Evolutionary conservation across 192 early-diverging fungal species (phyloP).

Genomic region (Backusella tarrabulga): DNA sequence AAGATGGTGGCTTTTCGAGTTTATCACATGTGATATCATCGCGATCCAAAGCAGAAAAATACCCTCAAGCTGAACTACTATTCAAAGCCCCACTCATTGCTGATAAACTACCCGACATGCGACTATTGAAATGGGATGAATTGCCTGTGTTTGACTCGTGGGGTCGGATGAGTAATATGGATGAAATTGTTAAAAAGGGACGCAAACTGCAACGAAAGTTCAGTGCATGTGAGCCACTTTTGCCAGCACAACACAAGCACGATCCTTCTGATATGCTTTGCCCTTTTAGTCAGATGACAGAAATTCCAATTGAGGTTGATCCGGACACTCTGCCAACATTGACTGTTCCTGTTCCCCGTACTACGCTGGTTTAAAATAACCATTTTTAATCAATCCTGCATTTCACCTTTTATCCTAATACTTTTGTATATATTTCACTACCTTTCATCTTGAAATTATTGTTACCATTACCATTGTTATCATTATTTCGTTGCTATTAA

Average conservation of each 20-base stretch:
- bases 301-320: neutral
- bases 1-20: conserved; percentile 44
- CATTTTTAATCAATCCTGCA: neutral
- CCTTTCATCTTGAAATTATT: neutral
- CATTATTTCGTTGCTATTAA: neutral
- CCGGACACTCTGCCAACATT: neutral
- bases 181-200: conserved; percentile 26
- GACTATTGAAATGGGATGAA: conserved; percentile 37
- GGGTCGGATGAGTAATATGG: conserved; percentile 26
- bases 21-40: conserved; percentile 27
- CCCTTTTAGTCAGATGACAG: conserved; percentile 28
- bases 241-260: conserved; percentile 3
- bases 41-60: conserved; percentile 29
- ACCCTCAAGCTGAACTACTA: conserved; percentile 21
- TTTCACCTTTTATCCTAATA: neutral
- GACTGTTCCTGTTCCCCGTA: neutral
- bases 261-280: conserved; percentile 41
- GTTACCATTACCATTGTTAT: neutral
- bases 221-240: conserved; percentile 34
- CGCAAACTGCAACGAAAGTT: conserved; percentile 40
- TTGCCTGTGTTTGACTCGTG: conserved; percentile 51
- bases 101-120: conserved; percentile 32
- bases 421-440: neutral
- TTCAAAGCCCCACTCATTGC: conserved; percentile 37
- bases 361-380: neutral